Evolutionary conservation across 352 stramenopile species (phyloP).

Genomic region (Phytopythium montanum): DNA sequence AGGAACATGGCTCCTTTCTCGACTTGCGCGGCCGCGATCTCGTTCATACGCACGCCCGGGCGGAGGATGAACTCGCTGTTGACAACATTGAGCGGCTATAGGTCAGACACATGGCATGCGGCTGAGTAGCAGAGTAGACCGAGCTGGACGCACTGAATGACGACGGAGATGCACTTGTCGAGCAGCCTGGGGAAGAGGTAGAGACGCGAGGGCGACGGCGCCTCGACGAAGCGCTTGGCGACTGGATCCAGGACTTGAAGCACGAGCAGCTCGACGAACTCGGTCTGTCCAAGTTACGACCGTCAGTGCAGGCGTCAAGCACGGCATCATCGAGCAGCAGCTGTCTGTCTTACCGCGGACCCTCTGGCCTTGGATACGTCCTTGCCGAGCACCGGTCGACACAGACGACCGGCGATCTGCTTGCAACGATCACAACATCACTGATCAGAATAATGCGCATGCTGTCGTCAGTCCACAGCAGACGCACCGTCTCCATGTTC

Average conservation of each 20-base stretch:
- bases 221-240: conserved; percentile 29
- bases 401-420: conserved; percentile 32
- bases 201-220: conserved; percentile 32
- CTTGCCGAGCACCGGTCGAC: conserved; percentile 18
- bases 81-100: background rate
- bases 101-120: background rate
- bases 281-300: conserved; percentile 20
- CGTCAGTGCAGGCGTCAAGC: background rate
- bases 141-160: conserved; percentile 36
- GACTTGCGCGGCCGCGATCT: conserved; percentile 35
- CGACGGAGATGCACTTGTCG: conserved; percentile 52
- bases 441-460: background rate
- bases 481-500: conserved; percentile 29
- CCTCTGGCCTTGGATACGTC: conserved; percentile 15
- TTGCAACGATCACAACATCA: background rate
- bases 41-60: conserved; percentile 33
- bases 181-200: conserved; percentile 50
- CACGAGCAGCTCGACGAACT: conserved; percentile 49
- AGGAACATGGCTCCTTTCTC: conserved; percentile 45
- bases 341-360: conserved; percentile 16
- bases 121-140: background rate
- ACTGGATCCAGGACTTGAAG: conserved; percentile 47
- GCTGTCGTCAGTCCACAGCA: background rate
- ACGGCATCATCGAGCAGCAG: background rate
- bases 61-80: conserved; percentile 33